These are phyloP conservation scores for Nematocida major DNA, from an alignment of 371 early-diverging fungal species.

Conservation along the genomic window DNA sequence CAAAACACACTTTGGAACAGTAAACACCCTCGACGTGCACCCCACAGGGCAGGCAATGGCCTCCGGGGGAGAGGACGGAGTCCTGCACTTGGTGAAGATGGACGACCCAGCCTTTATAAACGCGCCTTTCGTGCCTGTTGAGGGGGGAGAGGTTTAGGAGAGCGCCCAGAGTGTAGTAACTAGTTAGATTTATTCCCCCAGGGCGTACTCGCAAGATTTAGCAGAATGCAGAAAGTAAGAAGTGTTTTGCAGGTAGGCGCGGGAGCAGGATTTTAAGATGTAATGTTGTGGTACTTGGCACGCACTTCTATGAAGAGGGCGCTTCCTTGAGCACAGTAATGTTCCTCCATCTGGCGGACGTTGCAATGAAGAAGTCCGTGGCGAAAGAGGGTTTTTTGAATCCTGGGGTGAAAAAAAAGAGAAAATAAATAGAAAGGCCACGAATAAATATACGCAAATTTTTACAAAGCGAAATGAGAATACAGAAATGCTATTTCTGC, in stretches of 20 bases:
- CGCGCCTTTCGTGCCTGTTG: slow-evolving; percentile 35
- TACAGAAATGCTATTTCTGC: slow-evolving; percentile 98
- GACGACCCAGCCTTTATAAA: slow-evolving; percentile 32
- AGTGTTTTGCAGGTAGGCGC: background rate
- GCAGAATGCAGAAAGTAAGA: background rate
- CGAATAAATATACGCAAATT: no score
- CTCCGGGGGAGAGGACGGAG: slow-evolving; percentile 92
- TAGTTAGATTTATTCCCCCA: background rate
- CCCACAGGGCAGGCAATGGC: slow-evolving; percentile 84
- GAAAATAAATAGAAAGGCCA: background rate
- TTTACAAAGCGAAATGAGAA: slow-evolving; percentile 70
- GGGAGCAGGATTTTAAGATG: slow-evolving; percentile 6
- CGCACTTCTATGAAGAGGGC: slow-evolving; percentile 14
- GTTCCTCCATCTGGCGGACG: slow-evolving; percentile 43
- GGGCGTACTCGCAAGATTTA: background rate
- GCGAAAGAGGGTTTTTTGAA: slow-evolving; percentile 46
- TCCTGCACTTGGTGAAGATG: slow-evolving; percentile 69
- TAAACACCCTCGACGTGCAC: slow-evolving; percentile 91
- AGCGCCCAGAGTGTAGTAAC: background rate
- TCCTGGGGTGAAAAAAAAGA: slow-evolving; percentile 26
- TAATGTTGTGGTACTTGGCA: slow-evolving; percentile 47
- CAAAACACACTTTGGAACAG: slow-evolving; percentile 96
- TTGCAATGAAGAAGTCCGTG: slow-evolving; percentile 23
- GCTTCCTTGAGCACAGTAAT: slow-evolving; percentile 42
- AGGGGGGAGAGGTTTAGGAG: background rate